Evolutionary conservation across 768 basidiomycete species (phyloP), one percentile per base, ranked within the genome.

Genomic region (Russula sp.): DNA sequence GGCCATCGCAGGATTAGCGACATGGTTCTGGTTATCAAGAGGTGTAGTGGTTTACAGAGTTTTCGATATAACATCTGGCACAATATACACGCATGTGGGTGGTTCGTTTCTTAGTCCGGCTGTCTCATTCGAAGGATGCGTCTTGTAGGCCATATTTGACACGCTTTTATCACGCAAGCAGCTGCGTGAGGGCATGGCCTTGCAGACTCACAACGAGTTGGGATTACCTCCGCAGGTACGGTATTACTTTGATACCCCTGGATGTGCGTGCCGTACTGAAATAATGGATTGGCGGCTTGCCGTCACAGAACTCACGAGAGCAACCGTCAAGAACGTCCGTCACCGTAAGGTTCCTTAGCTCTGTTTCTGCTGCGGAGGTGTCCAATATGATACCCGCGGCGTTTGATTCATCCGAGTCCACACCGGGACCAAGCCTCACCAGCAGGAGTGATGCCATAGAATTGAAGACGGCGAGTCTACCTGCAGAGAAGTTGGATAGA

Each of bases 51-150:
- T 8, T 51, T 59, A 34, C 39, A n/a, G 39, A 11, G 0, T 59
- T 14, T 44, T 59, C 40, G 58, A 51, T 13, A 13, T 53, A 6
- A 59, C 50, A 5, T 47, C 47, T 16, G 58, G 58, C 32, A 6
- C 40, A 13, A 20, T 59, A 34, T 59, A 59, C 14, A 52, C 58
- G 18, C 49, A 52, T 20, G 58, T 59, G 50, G 35, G 58, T 34
- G 7, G 35, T 20, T 32, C 2, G 22, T 34, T 51, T 40, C 18
- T 44, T 18, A 8, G 10, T 31, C 37, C 27, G 14, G 20, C 18
- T 52, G 18, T 31, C n/a, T 20, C 42, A 13, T 45, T 16, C 44
- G 27, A 34, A 31, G 35, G 42, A 59, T 31, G 14, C 7, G 18
- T 18, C 16, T 32, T 7, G 35, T 47, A 58, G 57, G 37, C 37